These are phyloP conservation scores for Phytopythium chamaehyphon DNA, from an alignment of 352 stramenopile genomes.

Conservation along the genomic window DNA sequence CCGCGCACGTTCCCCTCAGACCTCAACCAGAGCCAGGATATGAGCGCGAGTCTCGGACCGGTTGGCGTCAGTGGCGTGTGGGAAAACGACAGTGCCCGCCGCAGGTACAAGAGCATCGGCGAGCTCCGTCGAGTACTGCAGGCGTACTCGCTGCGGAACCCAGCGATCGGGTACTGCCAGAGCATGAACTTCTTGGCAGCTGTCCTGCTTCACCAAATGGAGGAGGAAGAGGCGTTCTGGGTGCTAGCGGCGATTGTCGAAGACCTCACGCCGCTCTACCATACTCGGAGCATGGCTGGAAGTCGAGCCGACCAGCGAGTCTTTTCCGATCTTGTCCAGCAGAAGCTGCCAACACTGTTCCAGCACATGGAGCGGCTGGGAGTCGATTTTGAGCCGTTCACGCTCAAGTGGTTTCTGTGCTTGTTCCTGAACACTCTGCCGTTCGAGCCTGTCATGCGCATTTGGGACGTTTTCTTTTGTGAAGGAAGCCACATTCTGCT, in stretches of 20 bases:
- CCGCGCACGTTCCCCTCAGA: conserved; percentile 71
- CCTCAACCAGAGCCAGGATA: conserved; percentile 6
- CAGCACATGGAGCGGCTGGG: conserved; percentile 65
- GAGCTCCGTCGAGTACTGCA: conserved; percentile 79
- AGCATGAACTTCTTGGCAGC: conserved; percentile 88
- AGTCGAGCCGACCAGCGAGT: conserved; percentile 88
- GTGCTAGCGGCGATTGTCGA: conserved; percentile 85
- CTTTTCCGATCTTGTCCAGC: conserved; percentile 79
- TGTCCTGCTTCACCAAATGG: conserved; percentile 75
- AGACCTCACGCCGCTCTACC: conserved; percentile 87
- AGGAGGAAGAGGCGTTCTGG: conserved; percentile 87
- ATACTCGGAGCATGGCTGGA: conserved; percentile 85
- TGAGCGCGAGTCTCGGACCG: conserved; percentile 3
- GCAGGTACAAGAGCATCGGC: conserved; percentile 31
- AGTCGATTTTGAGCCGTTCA: conserved; percentile 87
- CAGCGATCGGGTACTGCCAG: conserved; percentile 85
- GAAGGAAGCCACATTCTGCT: conserved; percentile 88
- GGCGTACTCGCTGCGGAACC: conserved; percentile 83
- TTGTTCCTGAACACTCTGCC: conserved; percentile 91
- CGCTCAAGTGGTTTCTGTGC: conserved; percentile 92
- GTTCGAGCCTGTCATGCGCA: conserved; percentile 83
- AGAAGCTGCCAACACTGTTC: conserved; percentile 77
- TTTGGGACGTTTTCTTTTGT: conserved; percentile 91
- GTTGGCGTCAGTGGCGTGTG: conserved; percentile 3
- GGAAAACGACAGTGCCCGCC: conserved; percentile 16